Base-by-base conservation (phyloP, 768 basidiomycete species). In the Austroboletus festivus region DNA sequence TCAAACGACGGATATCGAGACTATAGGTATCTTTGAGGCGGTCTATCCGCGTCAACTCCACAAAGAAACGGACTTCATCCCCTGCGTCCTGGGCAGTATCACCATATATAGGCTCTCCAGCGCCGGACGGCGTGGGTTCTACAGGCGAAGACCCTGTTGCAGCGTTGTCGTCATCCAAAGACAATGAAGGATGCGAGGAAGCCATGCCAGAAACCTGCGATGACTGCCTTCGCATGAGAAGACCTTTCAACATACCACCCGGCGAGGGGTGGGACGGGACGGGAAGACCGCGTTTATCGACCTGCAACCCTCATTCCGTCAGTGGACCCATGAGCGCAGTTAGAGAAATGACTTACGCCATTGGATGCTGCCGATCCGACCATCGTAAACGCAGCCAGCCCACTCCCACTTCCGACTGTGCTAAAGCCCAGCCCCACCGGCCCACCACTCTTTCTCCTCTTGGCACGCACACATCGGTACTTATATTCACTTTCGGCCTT, bases 61-160 rank as follows among this genome's bases (percentile, higher is more conserved):
- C 87, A 12, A 84, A 90, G 75, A 98, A 98, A 57, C 90, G 83
- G 57, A 99, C 92, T 81, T 98, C 96, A 58, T 95, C 95, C 24
- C 93, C 93, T 18, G 82, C 81, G 61, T 98, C 96, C 57, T 88
- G 80, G 4, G 75, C 63, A n/a, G 72, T 57, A 48, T 89, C 89
- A 13, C 94, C 94, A 60, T 95, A 97, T 19, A 85, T 62, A 19
- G 83, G 71, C 46, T 85, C 79, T n/a, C 60, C 55, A 43, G 69
- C 69, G 38, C 57, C 42, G 0, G 57, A 48, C n/a, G 72, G 31
- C 8, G 66, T 56, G n/a, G 63, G 49, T 50, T 82, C 81, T 22
- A 63, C 57, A 11, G 66, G 68, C 4, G 58, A 63, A 13, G 62
- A 43, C 18, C 52, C 46, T 4, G 48, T 47, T 11, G 49, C 38